These are phyloP conservation scores for Phaeosphaeria sp. DNA, from an alignment of 2,329 filamentous ascomycete genomes.

Conservation along the genomic window DNA sequence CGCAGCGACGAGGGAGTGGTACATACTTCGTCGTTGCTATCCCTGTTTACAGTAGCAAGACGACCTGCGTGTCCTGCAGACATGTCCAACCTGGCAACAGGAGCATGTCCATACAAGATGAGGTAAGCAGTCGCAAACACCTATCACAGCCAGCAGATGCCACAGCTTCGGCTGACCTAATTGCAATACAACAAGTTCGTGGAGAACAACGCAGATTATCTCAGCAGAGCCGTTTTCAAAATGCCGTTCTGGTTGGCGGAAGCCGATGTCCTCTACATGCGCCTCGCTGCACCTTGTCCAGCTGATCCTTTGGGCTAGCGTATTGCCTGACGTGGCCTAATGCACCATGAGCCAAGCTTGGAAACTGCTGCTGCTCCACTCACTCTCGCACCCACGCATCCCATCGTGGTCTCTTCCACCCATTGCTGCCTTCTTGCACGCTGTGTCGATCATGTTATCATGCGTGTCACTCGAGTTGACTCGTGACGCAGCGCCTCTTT, in stretches of 20 bases:
- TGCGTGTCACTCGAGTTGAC: too few relatives aligned
- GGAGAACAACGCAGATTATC: background rate
- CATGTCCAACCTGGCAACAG: background rate
- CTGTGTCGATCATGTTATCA: background rate
- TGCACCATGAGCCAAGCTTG: background rate
- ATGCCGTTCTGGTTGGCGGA: background rate
- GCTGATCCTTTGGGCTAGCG: slow-evolving; percentile 3
- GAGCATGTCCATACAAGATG: background rate
- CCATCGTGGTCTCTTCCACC: background rate
- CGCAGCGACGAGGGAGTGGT: background rate
- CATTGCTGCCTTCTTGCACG: background rate
- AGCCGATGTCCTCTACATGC: too few relatives aligned
- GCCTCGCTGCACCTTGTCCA: background rate
- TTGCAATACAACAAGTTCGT: background rate
- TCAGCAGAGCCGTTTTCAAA: background rate
- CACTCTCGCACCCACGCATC: background rate
- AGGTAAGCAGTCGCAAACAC: too few relatives aligned
- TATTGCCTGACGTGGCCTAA: slow-evolving; percentile 7
- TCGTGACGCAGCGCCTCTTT: too few relatives aligned
- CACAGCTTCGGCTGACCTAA: background rate
- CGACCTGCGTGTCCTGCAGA: background rate
- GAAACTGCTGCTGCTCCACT: too few relatives aligned
- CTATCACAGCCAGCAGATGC: too few relatives aligned
- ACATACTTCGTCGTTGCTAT: background rate
- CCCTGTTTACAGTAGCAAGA: background rate